These are phyloP conservation scores for Secale cereale DNA, from an alignment of 176 grass and related monocot species.

Conservation along the genomic window DNA sequence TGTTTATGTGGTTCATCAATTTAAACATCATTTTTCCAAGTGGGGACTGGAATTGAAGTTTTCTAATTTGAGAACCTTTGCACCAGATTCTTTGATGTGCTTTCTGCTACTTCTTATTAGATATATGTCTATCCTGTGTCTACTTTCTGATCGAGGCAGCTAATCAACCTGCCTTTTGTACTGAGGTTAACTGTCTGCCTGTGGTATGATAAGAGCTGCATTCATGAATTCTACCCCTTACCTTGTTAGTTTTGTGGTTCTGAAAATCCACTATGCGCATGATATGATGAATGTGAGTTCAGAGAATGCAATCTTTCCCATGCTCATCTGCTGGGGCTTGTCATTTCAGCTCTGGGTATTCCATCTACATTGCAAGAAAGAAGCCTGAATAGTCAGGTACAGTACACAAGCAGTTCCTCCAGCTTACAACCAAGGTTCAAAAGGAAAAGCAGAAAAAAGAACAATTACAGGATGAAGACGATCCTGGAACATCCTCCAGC, in stretches of 20 bases:
- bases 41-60: too few species aligned
- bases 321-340: not conserved
- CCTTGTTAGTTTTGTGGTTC: not conserved
- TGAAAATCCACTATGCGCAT: too few species aligned
- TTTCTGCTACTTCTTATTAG: not conserved
- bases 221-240: not conserved
- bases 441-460: too few species aligned
- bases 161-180: not conserved
- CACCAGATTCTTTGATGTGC: constrained; percentile 21
- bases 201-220: not conserved
- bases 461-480: too few species aligned
- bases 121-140: not conserved
- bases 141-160: not conserved
- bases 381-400: too few species aligned
- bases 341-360: not conserved
- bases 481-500: too few species aligned
- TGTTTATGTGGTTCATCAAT: too few species aligned
- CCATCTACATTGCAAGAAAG: too few species aligned
- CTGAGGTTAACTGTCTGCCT: not conserved
- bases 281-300: too few species aligned
- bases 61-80: not conserved
- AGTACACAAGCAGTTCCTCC: too few species aligned
- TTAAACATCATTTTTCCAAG: not conserved
- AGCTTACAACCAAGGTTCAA: too few species aligned
- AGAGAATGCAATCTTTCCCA: not conserved